These are phyloP conservation scores for Climacium dendroides DNA, from an alignment of 225 moss, liverwort and hornwort species.

Conservation along the genomic window DNA sequence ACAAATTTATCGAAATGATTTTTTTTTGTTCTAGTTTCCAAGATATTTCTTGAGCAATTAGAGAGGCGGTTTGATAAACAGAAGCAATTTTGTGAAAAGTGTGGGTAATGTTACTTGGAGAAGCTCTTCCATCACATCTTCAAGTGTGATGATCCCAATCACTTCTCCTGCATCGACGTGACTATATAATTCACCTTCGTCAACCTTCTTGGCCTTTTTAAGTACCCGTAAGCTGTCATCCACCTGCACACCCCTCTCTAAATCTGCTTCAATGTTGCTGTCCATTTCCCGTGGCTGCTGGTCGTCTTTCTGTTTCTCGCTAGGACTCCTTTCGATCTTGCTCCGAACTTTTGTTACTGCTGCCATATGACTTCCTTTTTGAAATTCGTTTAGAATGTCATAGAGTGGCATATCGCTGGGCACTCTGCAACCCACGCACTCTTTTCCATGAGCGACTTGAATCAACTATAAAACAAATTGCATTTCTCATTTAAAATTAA, in stretches of 20 bases:
- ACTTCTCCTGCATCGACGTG: slow-evolving; percentile 63
- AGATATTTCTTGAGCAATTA: background rate
- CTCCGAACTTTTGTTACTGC: slow-evolving; percentile 76
- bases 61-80: background rate
- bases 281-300: slow-evolving; percentile 14
- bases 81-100: background rate
- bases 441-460: background rate
- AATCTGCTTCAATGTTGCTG: background rate
- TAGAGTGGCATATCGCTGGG: slow-evolving; percentile 70
- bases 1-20: background rate
- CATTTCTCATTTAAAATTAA: background rate
- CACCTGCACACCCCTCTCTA: slow-evolving; percentile 17
- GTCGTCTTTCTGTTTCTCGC: slow-evolving; percentile 8
- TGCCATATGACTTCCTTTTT: slow-evolving; percentile 96
- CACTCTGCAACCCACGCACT: slow-evolving; percentile 22
- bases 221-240: background rate
- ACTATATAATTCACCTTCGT: slow-evolving; percentile 34
- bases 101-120: slow-evolving; percentile 69
- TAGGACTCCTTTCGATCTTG: slow-evolving; percentile 32
- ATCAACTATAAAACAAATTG: background rate
- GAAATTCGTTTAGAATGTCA: slow-evolving; percentile 95
- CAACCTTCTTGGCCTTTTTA: background rate
- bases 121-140: slow-evolving; percentile 98
- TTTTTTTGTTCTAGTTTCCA: background rate
- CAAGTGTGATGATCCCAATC: slow-evolving; percentile 89